Evolutionary conservation across 1,284 basidiomycete species (phyloP), one percentile per base, ranked within the genome.

Genomic region (Ceratorhiza oryzae-sativae): DNA sequence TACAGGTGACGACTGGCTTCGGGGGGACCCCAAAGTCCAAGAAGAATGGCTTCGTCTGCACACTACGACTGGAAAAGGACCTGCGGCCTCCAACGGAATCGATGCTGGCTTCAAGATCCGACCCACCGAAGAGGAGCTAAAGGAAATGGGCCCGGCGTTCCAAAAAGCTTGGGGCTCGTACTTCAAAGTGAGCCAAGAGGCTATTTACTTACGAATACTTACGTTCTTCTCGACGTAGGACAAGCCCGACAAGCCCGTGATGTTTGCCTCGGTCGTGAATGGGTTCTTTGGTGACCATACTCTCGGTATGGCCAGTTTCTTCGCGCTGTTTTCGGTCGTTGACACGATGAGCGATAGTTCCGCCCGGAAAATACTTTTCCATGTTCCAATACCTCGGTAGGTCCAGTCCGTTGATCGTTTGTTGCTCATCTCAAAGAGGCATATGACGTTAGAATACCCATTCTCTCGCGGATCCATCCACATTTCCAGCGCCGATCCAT

Each of bases 41-140:
- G 76, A 75, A 25, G 75, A 68, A 23, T 68, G 67, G 59, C 27
- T 68, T 6, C 34, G 71, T 56, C 25, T 53, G 27, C 59, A 82
- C 80, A 18, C 88, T 85, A 78, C 82, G 80, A 72, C 87, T 87
- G 82, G 83, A 84, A 74, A 89, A 87, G 80, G 89, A 87, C 0
- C 83, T 87, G 41, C 81, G 90, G 85, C 89, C 0, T 89, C 88
- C 23, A 91, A 90, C 76, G 84, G 82, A 42, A 90, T 90, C 76
- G 89, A 90, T 78, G 89, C 89, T 71, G 89, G 89, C 13, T 90
- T 88, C 83, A 90, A 90, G 86, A 88, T 90, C 74, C 88, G 89
- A 36, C 89, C 89, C 0, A 88, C 86, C 0, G 85, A 85, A 75
- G 86, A 84, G 73, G 89, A 91, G 77, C 80, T 90, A 65, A 88